Percentiles rank a stretch among this genome's conserved stretches.
Conservation (phyloP, 805 yeast genomes). For the Metschnikowia henanensis region DNA sequence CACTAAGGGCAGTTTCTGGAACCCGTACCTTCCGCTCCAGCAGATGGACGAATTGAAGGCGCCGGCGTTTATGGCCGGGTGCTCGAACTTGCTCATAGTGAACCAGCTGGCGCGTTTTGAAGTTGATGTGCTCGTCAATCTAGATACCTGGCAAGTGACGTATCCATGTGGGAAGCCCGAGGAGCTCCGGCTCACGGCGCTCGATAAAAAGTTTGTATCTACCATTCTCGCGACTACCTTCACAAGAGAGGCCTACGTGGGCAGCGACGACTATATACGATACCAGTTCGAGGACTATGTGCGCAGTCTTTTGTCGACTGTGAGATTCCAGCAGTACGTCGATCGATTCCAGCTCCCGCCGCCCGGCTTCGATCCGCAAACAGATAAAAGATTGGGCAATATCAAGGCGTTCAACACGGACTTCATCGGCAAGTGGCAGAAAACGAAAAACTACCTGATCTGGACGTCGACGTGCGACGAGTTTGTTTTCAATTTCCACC, state of each 20-base stretch:
- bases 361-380: conserved; percentile 35
- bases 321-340: conserved; percentile 64
- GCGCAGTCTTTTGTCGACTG: conserved; percentile 69
- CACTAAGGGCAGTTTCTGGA: conserved; percentile 77
- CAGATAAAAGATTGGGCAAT: conserved; percentile 26
- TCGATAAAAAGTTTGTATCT: conserved; percentile 78
- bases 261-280: conserved; percentile 80
- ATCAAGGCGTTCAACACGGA: conserved; percentile 28
- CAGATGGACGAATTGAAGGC: conserved; percentile 78
- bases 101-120: conserved; percentile 56
- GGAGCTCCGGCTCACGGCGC: conserved; percentile 30
- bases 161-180: conserved; percentile 39
- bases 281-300: conserved; percentile 89
- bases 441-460: conserved; percentile 35
- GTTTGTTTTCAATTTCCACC: conserved; percentile 43
- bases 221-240: conserved; percentile 46
- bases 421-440: conserved; percentile 36
- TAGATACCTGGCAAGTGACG: conserved; percentile 55
- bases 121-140: conserved; percentile 72
- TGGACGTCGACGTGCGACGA: conserved; percentile 45
- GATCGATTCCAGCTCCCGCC: conserved; percentile 38
- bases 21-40: conserved; percentile 93
- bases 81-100: conserved; percentile 79
- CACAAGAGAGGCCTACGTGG: conserved; percentile 31
- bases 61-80: conserved; percentile 73